phyloP scores from a whole-genome alignment of 2,329 filamentous ascomycete genomes.

The Lachnellula hyalina region DNA sequence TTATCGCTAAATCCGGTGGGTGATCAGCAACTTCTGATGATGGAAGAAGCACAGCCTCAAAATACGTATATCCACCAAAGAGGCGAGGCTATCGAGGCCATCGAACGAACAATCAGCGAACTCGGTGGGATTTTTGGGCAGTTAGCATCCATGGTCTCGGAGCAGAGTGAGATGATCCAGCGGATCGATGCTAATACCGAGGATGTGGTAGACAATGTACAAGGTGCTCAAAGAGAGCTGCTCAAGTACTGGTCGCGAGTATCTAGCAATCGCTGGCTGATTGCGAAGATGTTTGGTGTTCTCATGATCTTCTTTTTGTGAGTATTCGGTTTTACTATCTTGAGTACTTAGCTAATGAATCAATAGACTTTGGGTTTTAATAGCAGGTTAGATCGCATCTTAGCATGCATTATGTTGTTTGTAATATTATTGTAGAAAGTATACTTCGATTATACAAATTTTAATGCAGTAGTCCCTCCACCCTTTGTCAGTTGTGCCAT shows the following conservation, averaged over 20 bases:
- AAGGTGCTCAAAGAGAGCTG: conserved; percentile 88
- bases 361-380: conserved; percentile 28
- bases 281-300: conserved; percentile 83
- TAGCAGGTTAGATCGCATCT: conserved; percentile 17
- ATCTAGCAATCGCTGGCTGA: conserved; percentile 90
- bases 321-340: conserved; percentile 28
- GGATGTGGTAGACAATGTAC: conserved; percentile 96
- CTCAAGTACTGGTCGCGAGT: conserved; percentile 96
- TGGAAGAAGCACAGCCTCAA: conserved; percentile 83
- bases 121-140: conserved; percentile 91
- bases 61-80: conserved; percentile 91
- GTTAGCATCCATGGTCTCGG: conserved; percentile 91
- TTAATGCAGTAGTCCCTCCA: conserved; percentile 3
- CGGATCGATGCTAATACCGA: conserved; percentile 96
- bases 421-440: conserved; percentile 11
- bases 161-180: conserved; percentile 97
- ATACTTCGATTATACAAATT: not conserved
- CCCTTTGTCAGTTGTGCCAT: not conserved
- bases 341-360: not conserved
- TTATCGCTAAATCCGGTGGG: conserved; percentile 79
- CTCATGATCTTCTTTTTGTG: conserved; percentile 88
- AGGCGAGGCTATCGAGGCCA: conserved; percentile 93
- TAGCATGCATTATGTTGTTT: conserved; percentile 5
- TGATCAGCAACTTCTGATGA: conserved; percentile 83
- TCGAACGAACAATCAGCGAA: conserved; percentile 91